Percentiles rank a stretch among this genome's conserved stretches.
Evolutionary conservation across 768 basidiomycete genomes (phyloP).

Genomic region (Phaeotremella fagi): DNA sequence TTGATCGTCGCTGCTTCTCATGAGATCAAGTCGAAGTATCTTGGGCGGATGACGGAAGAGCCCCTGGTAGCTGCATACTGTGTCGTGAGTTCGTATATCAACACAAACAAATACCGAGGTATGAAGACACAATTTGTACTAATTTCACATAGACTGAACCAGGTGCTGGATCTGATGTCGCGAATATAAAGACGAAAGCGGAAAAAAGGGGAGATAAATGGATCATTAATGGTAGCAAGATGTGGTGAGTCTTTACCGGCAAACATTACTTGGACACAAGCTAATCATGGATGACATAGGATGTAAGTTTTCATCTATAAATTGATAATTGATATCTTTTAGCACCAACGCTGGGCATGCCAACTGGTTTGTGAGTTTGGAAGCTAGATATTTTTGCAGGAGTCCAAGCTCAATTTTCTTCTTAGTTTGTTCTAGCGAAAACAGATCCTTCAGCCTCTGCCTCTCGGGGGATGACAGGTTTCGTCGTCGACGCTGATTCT

Average conservation of each 20-base stretch:
- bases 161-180: constrained; percentile 50
- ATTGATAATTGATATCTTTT: neutral
- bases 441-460: constrained; percentile 45
- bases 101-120: too few species aligned
- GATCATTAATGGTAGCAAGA: constrained; percentile 54
- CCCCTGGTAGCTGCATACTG: constrained; percentile 50
- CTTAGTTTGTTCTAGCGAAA: constrained; percentile 49
- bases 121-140: neutral
- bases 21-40: constrained; percentile 49
- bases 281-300: constrained; percentile 7
- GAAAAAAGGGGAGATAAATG: constrained; percentile 60
- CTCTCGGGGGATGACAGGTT: constrained; percentile 48
- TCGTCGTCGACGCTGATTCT: constrained; percentile 48
- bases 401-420: neutral
- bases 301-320: constrained; percentile 16
- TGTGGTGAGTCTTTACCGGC: constrained; percentile 36
- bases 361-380: constrained; percentile 47
- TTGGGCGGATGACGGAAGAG: constrained; percentile 50
- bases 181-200: constrained; percentile 49
- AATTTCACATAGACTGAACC: constrained; percentile 42
- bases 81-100: constrained; percentile 31
- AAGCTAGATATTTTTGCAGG: neutral
- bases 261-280: neutral
- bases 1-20: constrained; percentile 47
- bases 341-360: constrained; percentile 49